Evolutionary conservation across 2,329 filamentous ascomycete genomes (phyloP), one percentile per base, ranked within the genome.

Genomic region (Verticillium alfalfae): DNA sequence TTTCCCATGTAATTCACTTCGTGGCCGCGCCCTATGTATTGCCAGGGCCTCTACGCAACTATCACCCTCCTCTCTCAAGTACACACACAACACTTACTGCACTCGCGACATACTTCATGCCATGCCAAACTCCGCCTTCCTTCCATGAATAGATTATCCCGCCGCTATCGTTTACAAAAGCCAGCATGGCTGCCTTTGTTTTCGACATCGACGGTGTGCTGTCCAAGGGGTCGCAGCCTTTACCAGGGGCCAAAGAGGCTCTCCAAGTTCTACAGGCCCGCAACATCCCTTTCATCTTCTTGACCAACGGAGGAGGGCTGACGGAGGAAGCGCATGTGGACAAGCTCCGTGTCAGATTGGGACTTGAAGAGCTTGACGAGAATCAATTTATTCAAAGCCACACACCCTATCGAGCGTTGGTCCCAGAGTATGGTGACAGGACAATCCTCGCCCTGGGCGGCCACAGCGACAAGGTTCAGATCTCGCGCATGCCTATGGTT

Each of bases 301-400:
- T 92, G 60, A 92, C 89, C 62, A 92, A 92, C 72, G 88, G 89
- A 66, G 89, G 89, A 56, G 89, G 89, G 54, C 85, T 85, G 67
- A 84, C 84, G 60, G 89, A 92, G 71, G 76, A 78, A 1, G 83
- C 84, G 59, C 83, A 88, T 57, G 84, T 88, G 38, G 77, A 77
- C 16, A 84, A 88, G 63, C 78, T 92, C 34, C 84, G 81, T 58
- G 68, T 79, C 38, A 84, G 84, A 61, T 67, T 75, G 5, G 65
- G 63, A 2, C 74, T 81, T 2, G 77, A 93, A 39, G 78, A 84
- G 39, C 79, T 83, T 8, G 61, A 67, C 31, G 54, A 65, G 8
- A 57, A 62, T n/a, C 72, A 74, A 58, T 87, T 92, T 65, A 81
- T 93, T 12, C 90, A 93, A 70, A 89, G 86, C 31, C 90, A 93